phyloP scores from a whole-genome alignment of 2,329 filamentous ascomycete genomes.

The Botrytis byssoidea region DNA sequence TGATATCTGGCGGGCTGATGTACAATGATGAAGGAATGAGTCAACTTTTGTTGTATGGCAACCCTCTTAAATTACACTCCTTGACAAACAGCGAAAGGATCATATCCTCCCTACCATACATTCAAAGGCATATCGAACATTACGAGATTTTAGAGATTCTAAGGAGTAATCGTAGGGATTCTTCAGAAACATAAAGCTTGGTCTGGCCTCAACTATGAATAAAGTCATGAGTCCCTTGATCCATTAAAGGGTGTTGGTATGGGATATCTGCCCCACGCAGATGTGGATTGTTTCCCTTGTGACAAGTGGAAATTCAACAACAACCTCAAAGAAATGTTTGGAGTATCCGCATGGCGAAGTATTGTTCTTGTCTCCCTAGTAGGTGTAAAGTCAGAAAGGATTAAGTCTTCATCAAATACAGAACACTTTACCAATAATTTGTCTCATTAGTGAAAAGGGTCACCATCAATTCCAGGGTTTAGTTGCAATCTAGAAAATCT shows the following conservation, averaged over 20 bases:
- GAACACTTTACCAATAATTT: conserved; percentile 3
- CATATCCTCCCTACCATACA: background rate
- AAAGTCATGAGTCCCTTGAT: background rate
- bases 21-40: background rate
- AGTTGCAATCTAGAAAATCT: background rate
- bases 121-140: background rate
- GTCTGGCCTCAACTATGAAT: conserved; percentile 6
- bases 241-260: conserved; percentile 11
- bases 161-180: background rate
- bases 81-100: background rate
- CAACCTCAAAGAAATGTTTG: background rate
- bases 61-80: background rate
- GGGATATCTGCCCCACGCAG: background rate
- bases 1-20: background rate
- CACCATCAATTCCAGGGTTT: background rate
- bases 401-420: background rate
- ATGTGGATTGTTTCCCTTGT: conserved; percentile 4
- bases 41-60: background rate
- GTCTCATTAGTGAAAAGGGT: background rate
- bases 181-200: background rate
- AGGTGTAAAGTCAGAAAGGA: background rate
- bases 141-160: background rate
- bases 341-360: background rate
- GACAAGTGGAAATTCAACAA: background rate
- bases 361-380: background rate